phyloP scores from a whole-genome alignment of 2,329 filamentous ascomycete genomes.

The Pseudogymnoascus sp. region DNA sequence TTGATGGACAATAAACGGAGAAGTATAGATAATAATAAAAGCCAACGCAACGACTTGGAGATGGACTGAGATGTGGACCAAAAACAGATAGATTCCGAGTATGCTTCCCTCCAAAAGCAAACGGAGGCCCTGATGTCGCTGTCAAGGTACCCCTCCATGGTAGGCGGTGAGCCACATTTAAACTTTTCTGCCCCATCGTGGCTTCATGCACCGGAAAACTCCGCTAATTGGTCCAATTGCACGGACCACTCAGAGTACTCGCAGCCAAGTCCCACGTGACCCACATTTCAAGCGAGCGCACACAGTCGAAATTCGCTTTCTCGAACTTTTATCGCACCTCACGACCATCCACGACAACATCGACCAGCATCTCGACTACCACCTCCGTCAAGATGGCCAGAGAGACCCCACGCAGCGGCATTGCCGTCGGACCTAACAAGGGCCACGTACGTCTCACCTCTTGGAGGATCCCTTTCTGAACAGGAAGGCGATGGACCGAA shows the following conservation, averaged over 20 bases:
- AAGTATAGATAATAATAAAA: neutral
- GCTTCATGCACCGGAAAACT: neutral
- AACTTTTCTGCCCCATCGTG: slow-evolving; percentile 9
- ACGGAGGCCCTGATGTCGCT: slow-evolving; percentile 8
- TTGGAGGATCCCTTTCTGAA: slow-evolving; percentile 61
- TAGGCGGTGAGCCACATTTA: slow-evolving; percentile 10
- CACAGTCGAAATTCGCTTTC: slow-evolving; percentile 6
- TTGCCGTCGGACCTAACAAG: slow-evolving; percentile 56
- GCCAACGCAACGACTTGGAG: neutral
- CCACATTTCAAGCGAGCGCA: slow-evolving; percentile 4
- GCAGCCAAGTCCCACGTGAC: slow-evolving; percentile 2
- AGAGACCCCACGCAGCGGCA: slow-evolving; percentile 50
- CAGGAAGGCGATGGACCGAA: slow-evolving; percentile 56
- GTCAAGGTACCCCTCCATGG: slow-evolving; percentile 9
- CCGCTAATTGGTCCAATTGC: neutral
- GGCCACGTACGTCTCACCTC: slow-evolving; percentile 68
- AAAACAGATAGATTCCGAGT: neutral
- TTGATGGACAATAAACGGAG: neutral
- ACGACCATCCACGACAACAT: slow-evolving; percentile 11
- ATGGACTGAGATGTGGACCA: neutral
- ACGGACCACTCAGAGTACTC: neutral
- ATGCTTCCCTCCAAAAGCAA: neutral
- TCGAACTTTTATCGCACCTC: neutral
- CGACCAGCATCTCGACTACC: slow-evolving; percentile 16
- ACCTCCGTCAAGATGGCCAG: slow-evolving; percentile 44